Percentiles rank a stretch among this genome's conserved stretches.
These are phyloP conservation scores for Metrosideros polymorpha DNA, from an alignment of 441 rosid species.

Conservation along the genomic window DNA sequence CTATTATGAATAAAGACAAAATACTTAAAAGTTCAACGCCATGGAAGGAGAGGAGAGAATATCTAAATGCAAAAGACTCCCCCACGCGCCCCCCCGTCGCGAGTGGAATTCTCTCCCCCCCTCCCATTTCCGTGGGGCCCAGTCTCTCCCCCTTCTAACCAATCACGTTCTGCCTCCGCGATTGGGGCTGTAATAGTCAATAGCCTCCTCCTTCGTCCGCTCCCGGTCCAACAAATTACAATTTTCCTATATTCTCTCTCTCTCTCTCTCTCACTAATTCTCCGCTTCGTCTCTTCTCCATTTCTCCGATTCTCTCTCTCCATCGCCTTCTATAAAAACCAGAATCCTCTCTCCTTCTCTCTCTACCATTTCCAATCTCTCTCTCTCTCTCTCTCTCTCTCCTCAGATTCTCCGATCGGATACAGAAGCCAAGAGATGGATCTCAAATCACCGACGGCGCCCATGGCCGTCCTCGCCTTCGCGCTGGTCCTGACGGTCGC, in stretches of 20 bases:
- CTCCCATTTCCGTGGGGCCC: neutral
- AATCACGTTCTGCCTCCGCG: neutral
- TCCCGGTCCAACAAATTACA: neutral
- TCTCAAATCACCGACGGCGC: neutral
- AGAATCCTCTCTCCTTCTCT: neutral
- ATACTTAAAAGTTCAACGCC: too few species aligned
- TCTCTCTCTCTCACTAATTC: neutral
- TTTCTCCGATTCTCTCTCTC: neutral
- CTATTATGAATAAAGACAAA: neutral
- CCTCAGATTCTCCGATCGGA: neutral
- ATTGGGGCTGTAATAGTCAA: neutral
- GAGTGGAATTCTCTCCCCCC: neutral
- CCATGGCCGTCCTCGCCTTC: constrained; percentile 11
- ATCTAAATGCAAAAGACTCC: neutral
- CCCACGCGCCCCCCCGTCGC: neutral
- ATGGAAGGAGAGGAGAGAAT: too few species aligned
- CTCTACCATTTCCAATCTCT: neutral
- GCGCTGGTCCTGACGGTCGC: constrained; percentile 27
- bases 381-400: neutral
- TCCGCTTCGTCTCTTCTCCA: too few species aligned
- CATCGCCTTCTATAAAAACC: neutral
- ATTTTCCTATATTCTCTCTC: neutral
- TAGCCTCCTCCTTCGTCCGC: neutral
- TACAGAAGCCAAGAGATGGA: neutral
- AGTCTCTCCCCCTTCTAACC: neutral